These are phyloP conservation scores for Croton setiger DNA, from an alignment of 441 rosid species.

Conservation along the genomic window DNA sequence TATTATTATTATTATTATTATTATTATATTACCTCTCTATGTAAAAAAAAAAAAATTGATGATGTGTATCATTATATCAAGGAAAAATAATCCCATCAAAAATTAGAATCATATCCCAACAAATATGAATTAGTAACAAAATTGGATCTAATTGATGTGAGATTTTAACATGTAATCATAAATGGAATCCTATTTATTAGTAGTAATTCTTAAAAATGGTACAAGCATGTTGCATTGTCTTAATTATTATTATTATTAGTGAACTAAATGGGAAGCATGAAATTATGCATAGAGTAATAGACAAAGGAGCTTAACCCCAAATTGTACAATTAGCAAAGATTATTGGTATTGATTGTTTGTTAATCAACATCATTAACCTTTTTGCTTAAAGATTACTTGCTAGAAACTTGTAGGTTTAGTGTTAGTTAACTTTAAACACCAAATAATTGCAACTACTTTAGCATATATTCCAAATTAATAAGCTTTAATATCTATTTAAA, in stretches of 20 bases:
- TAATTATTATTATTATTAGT: no score
- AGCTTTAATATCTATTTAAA: no score
- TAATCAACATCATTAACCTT: constrained; percentile 9
- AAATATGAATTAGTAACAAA: no score
- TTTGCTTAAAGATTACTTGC: constrained; percentile 6
- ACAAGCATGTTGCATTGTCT: background rate
- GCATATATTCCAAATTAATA: constrained; percentile 16
- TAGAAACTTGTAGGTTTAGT: constrained; percentile 16
- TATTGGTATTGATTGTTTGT: background rate
- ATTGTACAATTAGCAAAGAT: background rate
- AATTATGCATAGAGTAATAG: background rate
- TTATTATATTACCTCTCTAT: no score
- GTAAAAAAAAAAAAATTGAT: no score
- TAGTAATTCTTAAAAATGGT: background rate
- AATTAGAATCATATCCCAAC: no score
- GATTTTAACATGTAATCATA: no score
- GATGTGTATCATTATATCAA: no score
- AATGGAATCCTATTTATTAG: no score
- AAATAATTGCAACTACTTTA: constrained; percentile 21
- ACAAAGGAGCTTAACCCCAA: background rate
- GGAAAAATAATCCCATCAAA: no score
- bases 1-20: no score
- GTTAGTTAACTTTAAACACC: constrained; percentile 7
- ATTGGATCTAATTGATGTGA: no score
- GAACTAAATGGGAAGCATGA: background rate